These are phyloP conservation scores for Geosiphon pyriformis DNA, from an alignment of 192 early-diverging fungal species.

Conservation along the genomic window DNA sequence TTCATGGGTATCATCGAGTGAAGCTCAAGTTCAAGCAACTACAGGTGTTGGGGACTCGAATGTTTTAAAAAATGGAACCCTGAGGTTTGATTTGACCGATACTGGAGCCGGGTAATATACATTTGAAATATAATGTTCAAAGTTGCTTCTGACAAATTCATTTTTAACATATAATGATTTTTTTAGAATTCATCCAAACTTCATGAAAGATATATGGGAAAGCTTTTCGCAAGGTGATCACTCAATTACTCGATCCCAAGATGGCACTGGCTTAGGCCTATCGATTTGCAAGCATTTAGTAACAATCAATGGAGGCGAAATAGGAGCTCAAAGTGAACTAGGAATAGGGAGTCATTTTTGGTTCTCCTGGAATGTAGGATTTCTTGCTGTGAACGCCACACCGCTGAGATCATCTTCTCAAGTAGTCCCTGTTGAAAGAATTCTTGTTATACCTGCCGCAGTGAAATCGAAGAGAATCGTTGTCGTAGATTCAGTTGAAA, in stretches of 20 bases:
- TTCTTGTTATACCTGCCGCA: constrained; percentile 19
- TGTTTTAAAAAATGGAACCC: constrained; percentile 24
- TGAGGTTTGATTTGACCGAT: constrained; percentile 59
- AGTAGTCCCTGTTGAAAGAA: constrained; percentile 18
- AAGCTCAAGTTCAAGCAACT: neutral
- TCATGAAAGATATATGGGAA: constrained; percentile 61
- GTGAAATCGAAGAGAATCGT: constrained; percentile 21
- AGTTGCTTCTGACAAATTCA: neutral
- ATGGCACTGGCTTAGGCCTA: constrained; percentile 73
- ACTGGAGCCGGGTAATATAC: constrained; percentile 60
- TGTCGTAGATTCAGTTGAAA: constrained; percentile 14
- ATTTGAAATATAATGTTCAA: neutral
- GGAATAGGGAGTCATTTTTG: constrained; percentile 63
- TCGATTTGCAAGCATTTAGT: constrained; percentile 70
- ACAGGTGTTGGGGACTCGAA: neutral
- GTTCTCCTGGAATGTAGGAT: constrained; percentile 45
- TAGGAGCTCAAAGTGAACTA: constrained; percentile 58
- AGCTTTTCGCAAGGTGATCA: constrained; percentile 68
- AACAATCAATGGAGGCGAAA: constrained; percentile 61
- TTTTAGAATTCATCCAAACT: constrained; percentile 53
- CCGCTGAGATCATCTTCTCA: constrained; percentile 25
- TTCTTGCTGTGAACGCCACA: neutral
- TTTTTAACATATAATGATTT: neutral
- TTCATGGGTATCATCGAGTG: constrained; percentile 9
- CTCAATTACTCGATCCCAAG: constrained; percentile 64